These are phyloP conservation scores for Aureobasidium lini DNA, from an alignment of 2,329 filamentous ascomycete genomes.

Conservation along the genomic window DNA sequence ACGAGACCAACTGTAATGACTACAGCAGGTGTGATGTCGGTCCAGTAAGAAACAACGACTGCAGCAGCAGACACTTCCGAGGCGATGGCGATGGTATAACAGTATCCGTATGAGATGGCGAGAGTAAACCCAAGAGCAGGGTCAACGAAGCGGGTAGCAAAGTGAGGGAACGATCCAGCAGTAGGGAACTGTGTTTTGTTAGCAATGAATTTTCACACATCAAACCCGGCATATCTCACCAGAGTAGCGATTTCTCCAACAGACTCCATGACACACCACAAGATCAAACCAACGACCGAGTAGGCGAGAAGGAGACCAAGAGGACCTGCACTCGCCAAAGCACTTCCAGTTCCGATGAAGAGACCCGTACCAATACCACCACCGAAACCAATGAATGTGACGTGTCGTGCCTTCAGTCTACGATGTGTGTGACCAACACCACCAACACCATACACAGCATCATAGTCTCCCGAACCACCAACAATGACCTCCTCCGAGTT, in stretches of 20 bases:
- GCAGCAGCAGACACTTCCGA: conserved; percentile 24
- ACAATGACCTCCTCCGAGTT: conserved; percentile 4
- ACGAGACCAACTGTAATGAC: conserved; percentile 20
- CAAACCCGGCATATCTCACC: not conserved
- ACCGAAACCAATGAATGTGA: conserved; percentile 20
- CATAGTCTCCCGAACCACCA: conserved; percentile 3
- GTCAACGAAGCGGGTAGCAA: conserved; percentile 30
- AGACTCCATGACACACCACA: conserved; percentile 30
- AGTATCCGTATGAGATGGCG: conserved; percentile 28
- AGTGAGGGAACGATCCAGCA: conserved; percentile 30
- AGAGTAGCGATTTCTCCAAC: conserved; percentile 32
- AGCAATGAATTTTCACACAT: not conserved
- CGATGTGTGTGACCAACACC: conserved; percentile 19
- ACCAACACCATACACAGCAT: conserved; percentile 15
- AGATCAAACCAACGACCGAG: conserved; percentile 30
- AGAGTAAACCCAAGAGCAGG: conserved; percentile 39
- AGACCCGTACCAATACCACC: conserved; percentile 40
- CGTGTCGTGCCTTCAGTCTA: conserved; percentile 17
- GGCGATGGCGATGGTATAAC: conserved; percentile 21
- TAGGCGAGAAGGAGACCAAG: conserved; percentile 41
- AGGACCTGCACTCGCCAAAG: conserved; percentile 43
- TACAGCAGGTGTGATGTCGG: conserved; percentile 16
- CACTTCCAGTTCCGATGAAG: conserved; percentile 44
- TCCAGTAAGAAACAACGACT: conserved; percentile 21
- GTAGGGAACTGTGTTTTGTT: conserved; percentile 23